These are phyloP conservation scores for Linanthus parryae DNA, from an alignment of 148 eudicot genomes.

Conservation along the genomic window DNA sequence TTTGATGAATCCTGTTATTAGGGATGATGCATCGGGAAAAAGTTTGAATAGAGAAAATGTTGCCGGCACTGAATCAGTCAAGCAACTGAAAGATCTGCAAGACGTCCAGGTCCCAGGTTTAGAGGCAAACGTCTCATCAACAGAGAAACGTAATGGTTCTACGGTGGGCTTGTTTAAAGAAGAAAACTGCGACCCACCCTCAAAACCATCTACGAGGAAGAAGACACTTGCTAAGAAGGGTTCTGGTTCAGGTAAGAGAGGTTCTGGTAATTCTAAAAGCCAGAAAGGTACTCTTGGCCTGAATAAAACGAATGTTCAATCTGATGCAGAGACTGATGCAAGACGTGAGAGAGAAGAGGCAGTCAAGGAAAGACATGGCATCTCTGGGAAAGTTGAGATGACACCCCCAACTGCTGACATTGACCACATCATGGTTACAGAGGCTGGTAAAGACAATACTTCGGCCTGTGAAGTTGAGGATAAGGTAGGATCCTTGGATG, in stretches of 20 bases:
- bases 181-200: slow-evolving; percentile 19
- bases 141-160: slow-evolving; percentile 24
- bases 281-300: slow-evolving; percentile 29
- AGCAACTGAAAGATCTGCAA: slow-evolving; percentile 19
- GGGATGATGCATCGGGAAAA: no score
- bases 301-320: slow-evolving; percentile 17
- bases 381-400: slow-evolving; percentile 13
- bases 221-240: slow-evolving; percentile 48
- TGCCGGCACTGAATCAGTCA: slow-evolving; percentile 12
- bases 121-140: slow-evolving; percentile 12
- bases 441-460: slow-evolving; percentile 6
- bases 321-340: slow-evolving; percentile 14
- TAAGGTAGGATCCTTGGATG: slow-evolving; percentile 25
- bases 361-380: slow-evolving; percentile 3
- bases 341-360: slow-evolving; percentile 15
- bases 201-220: slow-evolving; percentile 40
- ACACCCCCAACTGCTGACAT: slow-evolving; percentile 9
- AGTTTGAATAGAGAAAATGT: slow-evolving; percentile 2
- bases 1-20: slow-evolving; percentile 3
- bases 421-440: slow-evolving; percentile 8
- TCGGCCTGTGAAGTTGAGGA: slow-evolving; percentile 8
- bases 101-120: slow-evolving; percentile 20
- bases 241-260: slow-evolving; percentile 43
- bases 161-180: slow-evolving; percentile 18
- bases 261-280: slow-evolving; percentile 26